Evolutionary conservation across 495 filamentous ascomycete genomes (phyloP), one percentile per base, ranked within the genome.

Genomic region (Filosporella fistucella): DNA sequence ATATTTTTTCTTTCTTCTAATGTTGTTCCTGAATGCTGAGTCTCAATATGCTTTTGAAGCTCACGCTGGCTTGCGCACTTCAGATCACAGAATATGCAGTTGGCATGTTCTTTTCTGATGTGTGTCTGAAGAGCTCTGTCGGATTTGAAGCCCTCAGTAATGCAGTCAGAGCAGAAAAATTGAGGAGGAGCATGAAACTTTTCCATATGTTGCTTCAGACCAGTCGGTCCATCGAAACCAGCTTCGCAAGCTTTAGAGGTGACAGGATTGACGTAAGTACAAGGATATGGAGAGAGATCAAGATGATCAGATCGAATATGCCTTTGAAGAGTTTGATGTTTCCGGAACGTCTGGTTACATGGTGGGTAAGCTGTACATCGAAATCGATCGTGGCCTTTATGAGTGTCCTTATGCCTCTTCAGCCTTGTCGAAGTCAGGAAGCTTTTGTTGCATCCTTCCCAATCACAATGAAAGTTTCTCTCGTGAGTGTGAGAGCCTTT

Each of bases 301-400:
- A 91, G 69, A 61, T 98, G 93, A 2, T 74, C 77, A 0, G 74
- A 70, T 17, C 78, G 74, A 40, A 96, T 81, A 63, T 98, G 93
- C 14, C 84, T 80, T 55, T 89, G 80, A 10, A 98, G 76, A 2
- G 89, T 95, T 43, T 85, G 78, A 57, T 90, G 85, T 62, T 96
- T 97, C 33, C 93, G 77, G 64, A 97, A 98, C 12, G 76, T 78
- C 62, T 84, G 76, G 26, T 77, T 70, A 60, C 93, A 98, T 1
- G 78, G 84, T 7, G 82, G 78, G 50, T 82, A 83, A 18, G 79
- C 85, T 6, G 75, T 80, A 60, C 93, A 98, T 46, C 73, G 71
- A 54, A 80, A 86, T 41, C 80, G 72, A 51, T 88, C 79, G 47
- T 70, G 69, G 18, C 80, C 82, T 59, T 88, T 75, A 57, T 91